Percentiles rank a stretch among this genome's conserved stretches.
phyloP scores from a whole-genome alignment of 257 asterid genomes.

The Agastache rugosa region DNA sequence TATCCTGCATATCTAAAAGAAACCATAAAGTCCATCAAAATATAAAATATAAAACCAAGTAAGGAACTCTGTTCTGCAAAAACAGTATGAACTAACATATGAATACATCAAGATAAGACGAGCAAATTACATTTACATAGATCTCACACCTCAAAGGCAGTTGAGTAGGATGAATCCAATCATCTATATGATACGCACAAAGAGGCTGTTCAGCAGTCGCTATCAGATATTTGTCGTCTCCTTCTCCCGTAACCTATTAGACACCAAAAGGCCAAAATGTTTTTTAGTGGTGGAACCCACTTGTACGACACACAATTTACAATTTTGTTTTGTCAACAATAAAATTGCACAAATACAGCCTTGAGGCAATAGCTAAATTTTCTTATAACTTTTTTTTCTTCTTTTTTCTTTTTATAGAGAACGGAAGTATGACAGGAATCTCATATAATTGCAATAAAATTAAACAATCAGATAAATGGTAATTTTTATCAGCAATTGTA shows the following conservation, averaged over 20 bases:
- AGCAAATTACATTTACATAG: neutral
- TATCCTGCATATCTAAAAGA: slow-evolving; percentile 84
- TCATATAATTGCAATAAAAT: slow-evolving; percentile 5
- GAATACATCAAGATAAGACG: neutral
- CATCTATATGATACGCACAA: slow-evolving; percentile 90
- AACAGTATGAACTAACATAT: slow-evolving; percentile 14
- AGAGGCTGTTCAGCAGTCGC: slow-evolving; percentile 98
- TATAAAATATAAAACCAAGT: neutral
- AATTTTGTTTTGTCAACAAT: neutral
- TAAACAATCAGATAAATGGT: neutral
- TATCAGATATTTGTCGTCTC: slow-evolving; percentile 92
- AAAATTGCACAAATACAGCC: neutral
- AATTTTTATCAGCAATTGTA: neutral
- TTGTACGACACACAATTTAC: neutral
- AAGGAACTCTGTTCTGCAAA: neutral
- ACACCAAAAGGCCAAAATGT: slow-evolving; percentile 31
- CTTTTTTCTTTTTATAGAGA: slow-evolving; percentile 1
- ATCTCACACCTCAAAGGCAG: slow-evolving; percentile 69
- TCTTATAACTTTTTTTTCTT: neutral
- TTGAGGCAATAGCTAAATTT: neutral
- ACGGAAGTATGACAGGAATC: neutral
- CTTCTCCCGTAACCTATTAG: slow-evolving; percentile 88
- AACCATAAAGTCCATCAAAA: slow-evolving; percentile 20
- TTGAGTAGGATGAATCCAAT: slow-evolving; percentile 90
- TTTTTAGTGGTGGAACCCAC: neutral